Evolutionary conservation across 176 grass and related monocot species (phyloP), one percentile per base, ranked within the genome.

Genomic region (Zizania latifolia): DNA sequence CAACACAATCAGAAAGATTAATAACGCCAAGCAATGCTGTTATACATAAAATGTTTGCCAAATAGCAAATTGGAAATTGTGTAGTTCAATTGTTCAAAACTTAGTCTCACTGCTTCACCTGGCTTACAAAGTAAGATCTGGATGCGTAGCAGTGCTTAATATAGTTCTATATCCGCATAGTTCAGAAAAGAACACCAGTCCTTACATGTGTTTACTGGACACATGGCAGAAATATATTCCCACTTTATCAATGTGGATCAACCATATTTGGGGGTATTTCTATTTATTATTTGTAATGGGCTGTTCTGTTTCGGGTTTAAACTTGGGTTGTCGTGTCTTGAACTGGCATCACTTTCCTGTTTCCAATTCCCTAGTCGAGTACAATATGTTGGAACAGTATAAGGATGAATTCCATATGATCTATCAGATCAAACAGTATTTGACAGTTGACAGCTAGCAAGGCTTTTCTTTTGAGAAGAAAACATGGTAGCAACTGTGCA

Each of bases 401-500:
- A 67, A 50, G 29, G 40, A 71, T 10, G 27, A 56, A 40, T n/a
- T 38, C 11, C 36, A 31, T n/a, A 71, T 26, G 23, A 74, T 66
- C 16, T 29, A 67, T 58, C 35, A 58, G 38, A 58, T 58, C n/a
- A 36, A 74, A 65, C 31, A 58, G 38, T 30, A 24, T 35, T 35
- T 45, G 22, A 79, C n/a, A 46, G 44, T 59, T 58, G 38, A 67
- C 70, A 67, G 15, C 19, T 39, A 74, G 50, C 10, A 59, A 36
- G 17, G 24, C 48, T 66, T 78, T 84, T 45, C 28, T 6, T 35
- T 35, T 28, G 12, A 72, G 34, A 84, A 79, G 76, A 37, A 73
- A 79, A 58, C 30, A 73, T 8, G 41, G 37, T 58, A 57, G 48
- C 36, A 29, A 55, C 0, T 55, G 11, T 38, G 37, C 68, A 80